A percentile compares a stretch with the other conserved stretches of the same genome.
Evolutionary conservation across 306 rosid genomes (phyloP).

Genomic region (Senna tora): DNA sequence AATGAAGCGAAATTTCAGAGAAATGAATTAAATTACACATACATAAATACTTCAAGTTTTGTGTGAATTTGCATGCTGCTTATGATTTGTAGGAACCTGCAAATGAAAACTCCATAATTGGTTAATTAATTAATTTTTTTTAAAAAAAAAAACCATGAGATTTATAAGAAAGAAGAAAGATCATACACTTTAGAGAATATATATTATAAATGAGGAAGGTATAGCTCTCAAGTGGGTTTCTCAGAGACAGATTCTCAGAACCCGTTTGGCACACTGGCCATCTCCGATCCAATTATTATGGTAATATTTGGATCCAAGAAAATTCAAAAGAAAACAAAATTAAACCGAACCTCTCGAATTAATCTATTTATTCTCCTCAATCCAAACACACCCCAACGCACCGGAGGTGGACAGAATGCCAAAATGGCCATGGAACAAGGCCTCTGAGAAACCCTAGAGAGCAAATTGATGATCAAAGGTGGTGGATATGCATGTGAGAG

Average conservation of each 20-base stretch:
- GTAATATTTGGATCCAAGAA: too few species aligned
- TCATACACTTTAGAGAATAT: slow-evolving; percentile 1
- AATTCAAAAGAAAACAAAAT: not conserved
- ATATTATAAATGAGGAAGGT: too few species aligned
- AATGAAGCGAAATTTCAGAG: too few species aligned
- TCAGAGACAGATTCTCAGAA: slow-evolving; percentile 64
- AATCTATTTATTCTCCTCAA: not conserved
- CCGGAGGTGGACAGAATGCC: slow-evolving; percentile 92
- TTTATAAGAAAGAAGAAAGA: not conserved
- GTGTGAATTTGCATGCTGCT: too few species aligned
- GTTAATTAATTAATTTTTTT: too few species aligned
- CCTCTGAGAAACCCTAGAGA: slow-evolving; percentile 70
- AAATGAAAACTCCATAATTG: not conserved
- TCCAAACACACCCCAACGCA: not conserved
- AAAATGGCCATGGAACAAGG: slow-evolving; percentile 66
- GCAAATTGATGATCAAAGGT: slow-evolving; percentile 3
- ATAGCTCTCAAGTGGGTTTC: slow-evolving; percentile 45
- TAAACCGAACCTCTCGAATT: not conserved
- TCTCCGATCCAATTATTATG: slow-evolving; percentile 47
- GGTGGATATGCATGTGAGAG: too few species aligned
- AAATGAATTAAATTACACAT: too few species aligned
- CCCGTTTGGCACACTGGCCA: slow-evolving; percentile 61
- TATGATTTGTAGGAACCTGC: not conserved
- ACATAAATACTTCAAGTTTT: too few species aligned
- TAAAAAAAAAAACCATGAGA: not conserved